These are phyloP conservation scores for Kuraishia molischiana DNA, from an alignment of 805 yeast genomes.

Conservation along the genomic window DNA sequence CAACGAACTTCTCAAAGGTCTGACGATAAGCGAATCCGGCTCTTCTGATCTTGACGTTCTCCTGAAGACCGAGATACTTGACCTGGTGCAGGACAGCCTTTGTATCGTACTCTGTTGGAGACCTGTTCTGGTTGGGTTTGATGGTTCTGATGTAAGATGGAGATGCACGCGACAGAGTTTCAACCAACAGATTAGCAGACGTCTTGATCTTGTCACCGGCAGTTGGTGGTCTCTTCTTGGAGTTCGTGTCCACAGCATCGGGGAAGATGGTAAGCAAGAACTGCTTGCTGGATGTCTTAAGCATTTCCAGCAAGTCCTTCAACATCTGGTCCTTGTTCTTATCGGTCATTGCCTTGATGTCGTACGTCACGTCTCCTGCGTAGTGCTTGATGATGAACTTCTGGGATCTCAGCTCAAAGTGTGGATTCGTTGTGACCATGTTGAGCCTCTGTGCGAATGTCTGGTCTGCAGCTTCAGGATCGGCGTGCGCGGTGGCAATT, in stretches of 20 bases:
- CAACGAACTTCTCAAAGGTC: slow-evolving; percentile 92
- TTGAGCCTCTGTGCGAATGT: slow-evolving; percentile 88
- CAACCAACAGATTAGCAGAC: slow-evolving; percentile 85
- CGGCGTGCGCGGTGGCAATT: slow-evolving; percentile 97
- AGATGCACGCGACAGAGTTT: slow-evolving; percentile 79
- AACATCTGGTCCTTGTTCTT: slow-evolving; percentile 92
- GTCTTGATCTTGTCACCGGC: slow-evolving; percentile 91
- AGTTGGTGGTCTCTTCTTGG: slow-evolving; percentile 81
- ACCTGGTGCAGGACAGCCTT: slow-evolving; percentile 91
- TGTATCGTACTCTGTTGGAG: slow-evolving; percentile 83
- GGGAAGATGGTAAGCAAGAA: slow-evolving; percentile 60
- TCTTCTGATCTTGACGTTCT: slow-evolving; percentile 93
- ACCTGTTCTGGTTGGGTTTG: slow-evolving; percentile 90
- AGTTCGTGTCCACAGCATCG: slow-evolving; percentile 50
- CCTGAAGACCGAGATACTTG: slow-evolving; percentile 91
- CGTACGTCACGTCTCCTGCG: slow-evolving; percentile 97
- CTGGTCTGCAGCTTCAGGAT: slow-evolving; percentile 92
- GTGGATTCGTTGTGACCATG: slow-evolving; percentile 71
- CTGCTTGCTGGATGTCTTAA: slow-evolving; percentile 58
- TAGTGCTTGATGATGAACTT: slow-evolving; percentile 91
- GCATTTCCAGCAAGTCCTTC: slow-evolving; percentile 75
- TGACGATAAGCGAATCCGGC: slow-evolving; percentile 98
- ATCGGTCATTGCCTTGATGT: slow-evolving; percentile 84
- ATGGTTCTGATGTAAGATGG: slow-evolving; percentile 97
- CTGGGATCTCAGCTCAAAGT: slow-evolving; percentile 79